Evolutionary conservation across 169 alveolate species (phyloP), one percentile per base, ranked within the genome.

Genomic region (Eimeria praecox): DNA sequence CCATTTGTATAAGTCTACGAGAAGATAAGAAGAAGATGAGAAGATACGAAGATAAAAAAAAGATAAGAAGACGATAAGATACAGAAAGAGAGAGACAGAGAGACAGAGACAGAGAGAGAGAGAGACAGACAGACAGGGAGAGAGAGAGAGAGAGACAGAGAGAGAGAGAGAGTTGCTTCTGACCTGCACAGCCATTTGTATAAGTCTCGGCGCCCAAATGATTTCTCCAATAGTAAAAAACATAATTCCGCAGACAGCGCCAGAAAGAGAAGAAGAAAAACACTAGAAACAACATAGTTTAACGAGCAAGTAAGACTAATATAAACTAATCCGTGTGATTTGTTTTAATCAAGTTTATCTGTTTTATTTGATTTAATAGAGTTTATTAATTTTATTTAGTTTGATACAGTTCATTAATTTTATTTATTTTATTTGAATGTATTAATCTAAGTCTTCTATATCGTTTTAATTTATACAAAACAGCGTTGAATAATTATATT

Each of bases 201-300:
- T n/a, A 2, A 90, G 78, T 44, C 96, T 30, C 8, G 96, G 96
- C 20, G 96, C 96, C 96, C 96, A 95, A 14, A 95, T 77, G 42
- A 90, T 59, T 30, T 95, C 96, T 6, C 96, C 96, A 3, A 95
- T 4, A 27, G 96, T 90, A 69, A 95, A 95, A 33, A 44, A 14
- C 0, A 69, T 64, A 35, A 95, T 59, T 80, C 89, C 75, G 14
- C 52, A 16, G 24, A 78, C 95, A 42, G 96, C 88, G 8, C 95
- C 94, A 12, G 54, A 24, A 38, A 62, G 12, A 9, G 96, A 95
- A 42, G 95, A 22, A 42, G 56, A 88, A 10, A 49, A 42, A 24
- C 87, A 93, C 95, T 92, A 35, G 22, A 62, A 64, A 24, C 24
- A 2, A n/a, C n/a, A n/a, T n/a, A n/a, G n/a, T n/a, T n/a, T n/a